Base-by-base conservation (phyloP, 2,329 filamentous ascomycete species). In the Fusarium bulbicola region DNA sequence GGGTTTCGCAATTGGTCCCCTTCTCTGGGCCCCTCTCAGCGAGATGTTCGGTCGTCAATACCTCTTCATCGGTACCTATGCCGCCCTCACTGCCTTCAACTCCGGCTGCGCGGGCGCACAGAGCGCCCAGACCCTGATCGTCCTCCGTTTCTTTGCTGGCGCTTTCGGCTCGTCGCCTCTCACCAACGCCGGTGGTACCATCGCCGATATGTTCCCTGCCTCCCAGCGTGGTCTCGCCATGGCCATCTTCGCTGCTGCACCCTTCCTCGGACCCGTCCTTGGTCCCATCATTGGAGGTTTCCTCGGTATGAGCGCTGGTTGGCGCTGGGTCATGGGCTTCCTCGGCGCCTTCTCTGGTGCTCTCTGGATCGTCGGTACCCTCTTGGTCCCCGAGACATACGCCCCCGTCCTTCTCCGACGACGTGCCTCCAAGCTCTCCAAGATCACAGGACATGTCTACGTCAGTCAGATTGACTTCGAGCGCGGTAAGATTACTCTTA, bases 311-410 rank as follows among this genome's bases (percentile, higher is more conserved):
- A 87, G 86, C 3, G 82, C 84, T 0, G 91, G 91, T n/a, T 95
- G 93, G 93, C 84, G 93, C 73, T 95, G 92, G 92, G 84, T 95
- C 0, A 95, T 95, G 83, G 94, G 92, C 90, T 88, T 96, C 73
- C 92, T 95, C 76, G 84, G 95, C 9, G 95, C 96, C 74, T 80
- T 95, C 13, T 85, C 40, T 7, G 90, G 86, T 20, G 79, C 90
- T 58, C 88, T 91, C 70, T 95, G 91, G 89, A 72, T 91, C 28
- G 74, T 94, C 50, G 93, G 95, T 79, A 91, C 91, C 21, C 93
- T 95, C 80, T 94, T 93, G 14, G 91, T 96, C 0, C 93, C 93
- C 1, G 94, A 97, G 81, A 97, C 94, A 0, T 96, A 95, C 79
- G 91, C 93, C 0, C 93, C 94, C 0, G 91, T 89, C 1, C 90